Base-by-base conservation (phyloP, 2,329 filamentous ascomycete species). In the Trichoderma sp. region DNA sequence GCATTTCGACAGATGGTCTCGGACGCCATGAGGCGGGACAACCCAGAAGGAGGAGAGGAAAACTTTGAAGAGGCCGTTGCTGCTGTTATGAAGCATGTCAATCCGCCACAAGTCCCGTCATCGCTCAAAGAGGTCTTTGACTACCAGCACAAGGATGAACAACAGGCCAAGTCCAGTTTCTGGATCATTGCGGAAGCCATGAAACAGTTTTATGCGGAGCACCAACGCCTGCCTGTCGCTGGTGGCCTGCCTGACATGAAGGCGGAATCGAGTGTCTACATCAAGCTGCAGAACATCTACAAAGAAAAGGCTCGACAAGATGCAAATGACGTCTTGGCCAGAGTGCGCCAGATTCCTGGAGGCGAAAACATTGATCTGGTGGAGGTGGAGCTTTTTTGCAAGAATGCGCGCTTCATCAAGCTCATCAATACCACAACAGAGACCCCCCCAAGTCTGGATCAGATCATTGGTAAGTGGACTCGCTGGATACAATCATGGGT, bases 221-320 rank as follows among this genome's bases (percentile, higher is more conserved):
- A 97, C 74, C 79, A 83, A 7, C 83, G 89, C 30, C 83, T 99
- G 5, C 95, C 95, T 17, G 81, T 99, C 0, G 90, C 93, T 0
- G 96, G 95, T 14, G 88, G 90, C 3, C 81, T 99, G 1, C 95
- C 96, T 1, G 95, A 99, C 76, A 99, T 99, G 95, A 99, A 99
- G 80, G 93, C 95, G 3, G 87, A 94, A 74, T 97, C 93, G 3
- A 87, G 84, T 64, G 90, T 96, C 68, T 99, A 99, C 79, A 90
- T 99, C 69, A 83, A 88, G 71, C 83, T 99, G 14, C 95, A 98
- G 75, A 94, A 91, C 71, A 87, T 98, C 66, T 99, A 98, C 85
- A 97, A 96, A 78, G 78, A 82, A 24, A 96, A 97, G 77, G 93
- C 95, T 50, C 87, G 90, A 41, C 81, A 85, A 72, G 95, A 99